phyloP scores from a whole-genome alignment of 2,329 filamentous ascomycete species.

The Teratosphaeria destructans region DNA sequence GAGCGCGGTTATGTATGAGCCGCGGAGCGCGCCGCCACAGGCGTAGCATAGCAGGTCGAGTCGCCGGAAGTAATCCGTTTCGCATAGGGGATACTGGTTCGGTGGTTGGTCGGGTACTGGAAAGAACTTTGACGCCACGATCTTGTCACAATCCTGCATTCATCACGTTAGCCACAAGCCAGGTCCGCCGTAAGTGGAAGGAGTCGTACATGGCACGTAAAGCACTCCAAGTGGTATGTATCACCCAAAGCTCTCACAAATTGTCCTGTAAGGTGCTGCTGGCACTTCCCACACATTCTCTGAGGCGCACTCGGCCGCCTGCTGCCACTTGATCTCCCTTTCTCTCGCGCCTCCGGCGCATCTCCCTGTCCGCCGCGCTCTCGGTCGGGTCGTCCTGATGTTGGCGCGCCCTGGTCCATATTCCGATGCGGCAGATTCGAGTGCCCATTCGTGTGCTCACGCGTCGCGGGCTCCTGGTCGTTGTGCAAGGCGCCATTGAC shows the following conservation, averaged over 20 bases:
- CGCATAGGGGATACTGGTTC: conserved; percentile 87
- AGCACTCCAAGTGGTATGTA: conserved; percentile 95
- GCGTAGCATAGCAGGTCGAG: conserved; percentile 84
- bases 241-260: conserved; percentile 90
- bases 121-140: conserved; percentile 98
- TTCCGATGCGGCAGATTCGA: conserved; percentile 6
- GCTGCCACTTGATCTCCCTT: conserved; percentile 5
- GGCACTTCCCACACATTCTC: conserved; percentile 67
- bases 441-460: conserved; percentile 9
- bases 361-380: background rate
- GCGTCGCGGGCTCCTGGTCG: conserved; percentile 4
- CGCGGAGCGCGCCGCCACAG: conserved; percentile 83
- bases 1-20: conserved; percentile 94
- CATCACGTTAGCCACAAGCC: conserved; percentile 11
- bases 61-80: conserved; percentile 93
- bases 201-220: conserved; percentile 77
- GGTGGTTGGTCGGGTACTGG: conserved; percentile 86
- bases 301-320: conserved; percentile 24
- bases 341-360: conserved; percentile 1
- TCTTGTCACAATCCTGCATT: conserved; percentile 87
- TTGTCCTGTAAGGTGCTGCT: conserved; percentile 78
- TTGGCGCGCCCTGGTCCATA: background rate
- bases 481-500: conserved; percentile 13
- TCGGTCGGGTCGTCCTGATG: background rate
- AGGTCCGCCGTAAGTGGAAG: conserved; percentile 10